phyloP scores from a whole-genome alignment of 352 stramenopile species.

The Pythium rishiriense region DNA sequence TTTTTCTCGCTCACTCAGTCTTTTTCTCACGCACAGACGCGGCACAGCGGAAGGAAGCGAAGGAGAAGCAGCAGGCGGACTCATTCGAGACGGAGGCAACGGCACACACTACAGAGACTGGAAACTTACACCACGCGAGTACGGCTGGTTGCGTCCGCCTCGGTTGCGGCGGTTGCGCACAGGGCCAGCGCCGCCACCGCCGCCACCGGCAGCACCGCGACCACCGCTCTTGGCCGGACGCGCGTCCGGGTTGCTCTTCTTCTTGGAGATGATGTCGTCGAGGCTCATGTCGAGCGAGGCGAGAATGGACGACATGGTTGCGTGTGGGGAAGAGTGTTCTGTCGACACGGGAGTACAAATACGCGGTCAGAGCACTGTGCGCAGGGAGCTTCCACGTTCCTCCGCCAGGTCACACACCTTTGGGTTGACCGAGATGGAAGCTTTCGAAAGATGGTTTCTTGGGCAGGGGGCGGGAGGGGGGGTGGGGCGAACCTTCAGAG shows the following conservation, averaged over 20 bases:
- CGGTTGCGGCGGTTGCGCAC: conserved; percentile 51
- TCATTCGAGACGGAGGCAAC: conserved; percentile 15
- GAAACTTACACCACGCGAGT: conserved; percentile 71
- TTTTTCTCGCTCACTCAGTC: background rate
- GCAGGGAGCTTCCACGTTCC: background rate
- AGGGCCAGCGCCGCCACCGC: conserved; percentile 37
- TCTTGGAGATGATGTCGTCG: conserved; percentile 78
- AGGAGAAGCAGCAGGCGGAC: conserved; percentile 8
- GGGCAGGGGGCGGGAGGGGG: background rate
- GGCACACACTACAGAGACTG: conserved; percentile 8
- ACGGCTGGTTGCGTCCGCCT: conserved; percentile 55
- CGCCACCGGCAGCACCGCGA: conserved; percentile 6
- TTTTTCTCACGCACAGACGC: background rate
- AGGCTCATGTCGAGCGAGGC: conserved; percentile 84
- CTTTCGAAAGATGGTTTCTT: background rate
- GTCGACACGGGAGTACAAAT: background rate
- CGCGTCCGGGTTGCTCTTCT: conserved; percentile 64
- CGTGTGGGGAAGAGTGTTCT: conserved; percentile 5
- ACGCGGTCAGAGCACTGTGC: background rate
- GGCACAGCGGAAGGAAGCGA: conserved; percentile 6
- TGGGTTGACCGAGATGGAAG: background rate
- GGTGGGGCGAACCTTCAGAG: background rate
- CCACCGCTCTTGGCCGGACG: conserved; percentile 42
- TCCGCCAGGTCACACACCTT: background rate
- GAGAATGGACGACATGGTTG: conserved; percentile 75